These are phyloP conservation scores for Recurvomyces mirabilis DNA, from an alignment of 495 filamentous ascomycete genomes.

Conservation along the genomic window DNA sequence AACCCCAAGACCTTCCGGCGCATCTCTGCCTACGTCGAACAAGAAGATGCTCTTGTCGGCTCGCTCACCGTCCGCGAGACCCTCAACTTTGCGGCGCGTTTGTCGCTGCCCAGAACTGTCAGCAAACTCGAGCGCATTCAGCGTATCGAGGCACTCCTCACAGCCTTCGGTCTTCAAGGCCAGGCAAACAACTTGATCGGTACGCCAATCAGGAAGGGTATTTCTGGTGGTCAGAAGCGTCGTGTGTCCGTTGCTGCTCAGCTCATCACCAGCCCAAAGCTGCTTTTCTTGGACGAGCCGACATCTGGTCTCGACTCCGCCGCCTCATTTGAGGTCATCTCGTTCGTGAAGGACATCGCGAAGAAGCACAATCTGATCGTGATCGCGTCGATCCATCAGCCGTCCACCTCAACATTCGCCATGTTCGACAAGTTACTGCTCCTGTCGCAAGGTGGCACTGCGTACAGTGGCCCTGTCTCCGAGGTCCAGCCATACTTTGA, in stretches of 20 bases:
- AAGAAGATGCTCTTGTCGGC: conserved; percentile 72
- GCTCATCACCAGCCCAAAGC: conserved; percentile 65
- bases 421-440: conserved; percentile 71
- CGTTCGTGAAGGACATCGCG: conserved; percentile 51
- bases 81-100: conserved; percentile 51
- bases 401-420: conserved; percentile 61
- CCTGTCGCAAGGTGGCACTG: conserved; percentile 54
- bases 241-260: conserved; percentile 67
- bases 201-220: conserved; percentile 66
- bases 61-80: conserved; percentile 69
- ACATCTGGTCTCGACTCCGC: conserved; percentile 68
- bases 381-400: conserved; percentile 73
- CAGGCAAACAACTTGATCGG: conserved; percentile 61
- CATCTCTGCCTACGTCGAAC: conserved; percentile 66
- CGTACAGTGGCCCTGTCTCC: conserved; percentile 54
- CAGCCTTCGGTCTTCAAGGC: conserved; percentile 49
- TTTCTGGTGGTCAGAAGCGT: conserved; percentile 71
- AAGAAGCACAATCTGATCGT: conserved; percentile 59
- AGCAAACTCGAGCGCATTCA: conserved; percentile 40
- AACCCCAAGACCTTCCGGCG: conserved; percentile 35
- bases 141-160: conserved; percentile 45
- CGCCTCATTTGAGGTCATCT: conserved; percentile 57
- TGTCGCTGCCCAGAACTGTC: conserved; percentile 39
- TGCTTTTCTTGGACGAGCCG: conserved; percentile 73
- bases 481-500: conserved; percentile 47